Evolutionary conservation across 345 rosid genomes (phyloP), one percentile per base, ranked within the genome.

Genomic region (Eutrema yunnanense): DNA sequence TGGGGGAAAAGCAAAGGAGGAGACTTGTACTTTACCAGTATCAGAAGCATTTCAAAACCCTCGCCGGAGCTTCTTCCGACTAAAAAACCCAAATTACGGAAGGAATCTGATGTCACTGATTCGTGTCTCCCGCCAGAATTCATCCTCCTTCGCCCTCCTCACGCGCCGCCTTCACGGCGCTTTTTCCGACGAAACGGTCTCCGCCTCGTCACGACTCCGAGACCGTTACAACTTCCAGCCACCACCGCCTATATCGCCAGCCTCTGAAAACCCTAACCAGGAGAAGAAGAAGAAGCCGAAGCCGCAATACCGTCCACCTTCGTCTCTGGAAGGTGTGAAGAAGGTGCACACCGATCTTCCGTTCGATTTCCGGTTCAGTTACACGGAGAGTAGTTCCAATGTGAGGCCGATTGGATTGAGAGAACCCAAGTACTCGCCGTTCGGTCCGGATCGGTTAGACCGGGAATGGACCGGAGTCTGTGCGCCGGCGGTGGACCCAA

Each of bases 371-470:
- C 81, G 96, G 56, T 85, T 80, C 72, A 95, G 98, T 66, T 92
- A 95, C 84, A 90, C 99, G 4, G 96, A 88, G 84, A 90, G 92
- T 73, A 85, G 77, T 68, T 84, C 81, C 42, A 26, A 9, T 41
- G 96, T 86, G 44, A 79, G 96, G 72, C 90, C 99, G 2, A 92
- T 88, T 46, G 99, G 99, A 6, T 80, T 95, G 34, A 82, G 99
- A 78, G 96, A 92, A 73, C 98, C 98, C 29, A 95, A 95, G 71
- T 95, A 88, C 82, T 90, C 98, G 3, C 98, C 99, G 0, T 92
- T 95, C 13, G 96, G 99, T 11, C 98, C 96, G 6, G 88, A 85
- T 2, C 83, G 95, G 49, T 44, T 93, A 62, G 83, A 84, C 82
- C 83, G 96, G 54, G 82, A 69, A 34, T 93, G 97, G 98, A 91